Evolutionary conservation across 768 basidiomycete species (phyloP), one percentile per base, ranked within the genome.

Genomic region (Rhizopogon vesiculosus): DNA sequence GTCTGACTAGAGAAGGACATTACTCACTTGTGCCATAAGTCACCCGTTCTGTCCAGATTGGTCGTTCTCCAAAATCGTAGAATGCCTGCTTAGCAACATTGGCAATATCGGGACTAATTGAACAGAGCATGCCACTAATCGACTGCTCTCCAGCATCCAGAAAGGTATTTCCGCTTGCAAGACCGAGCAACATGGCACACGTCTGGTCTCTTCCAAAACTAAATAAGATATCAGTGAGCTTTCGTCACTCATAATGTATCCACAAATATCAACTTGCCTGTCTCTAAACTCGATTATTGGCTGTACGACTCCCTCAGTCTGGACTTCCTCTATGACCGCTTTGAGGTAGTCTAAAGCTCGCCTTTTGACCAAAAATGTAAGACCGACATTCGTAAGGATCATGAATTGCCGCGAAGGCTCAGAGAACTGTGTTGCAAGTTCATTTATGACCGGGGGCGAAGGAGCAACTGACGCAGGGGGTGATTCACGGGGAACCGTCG

Each of bases 171-270:
- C 89, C 90, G 56, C 88, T 81, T 0, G 93, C 91, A 54, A 98
- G 79, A 10, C 86, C 89, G 13, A 96, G 79, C 16, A 93, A 81
- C 90, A 97, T 95, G 5, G 91, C 87, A 62, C 93, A 95, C 3
- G 91, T 89, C 64, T 96, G 91, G 67, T 94, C 91, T 52, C 92
- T 82, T 45, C 94, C 93, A 68, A 90, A 97, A 65, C 94, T 96
- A 61, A 16, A 56, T 19, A 50, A 45, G 25, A 25, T 25, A 25
- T 25, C 25, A 15, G 42, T 63, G 31, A 60, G 54, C 45, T 15
- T 42, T 28, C 25, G n/a, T 45, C 15, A 19, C n/a, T 29, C 1
- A 33, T 31, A 45, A 45, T 28, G 5, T n/a, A 53, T 28, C 25
- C 41, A 15, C 9, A 51, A 19, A 41, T 54, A 51, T 38, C 35